Conservation (phyloP, 371 early-diverging fungal species). For the Sanchytrium tribonematis region DNA sequence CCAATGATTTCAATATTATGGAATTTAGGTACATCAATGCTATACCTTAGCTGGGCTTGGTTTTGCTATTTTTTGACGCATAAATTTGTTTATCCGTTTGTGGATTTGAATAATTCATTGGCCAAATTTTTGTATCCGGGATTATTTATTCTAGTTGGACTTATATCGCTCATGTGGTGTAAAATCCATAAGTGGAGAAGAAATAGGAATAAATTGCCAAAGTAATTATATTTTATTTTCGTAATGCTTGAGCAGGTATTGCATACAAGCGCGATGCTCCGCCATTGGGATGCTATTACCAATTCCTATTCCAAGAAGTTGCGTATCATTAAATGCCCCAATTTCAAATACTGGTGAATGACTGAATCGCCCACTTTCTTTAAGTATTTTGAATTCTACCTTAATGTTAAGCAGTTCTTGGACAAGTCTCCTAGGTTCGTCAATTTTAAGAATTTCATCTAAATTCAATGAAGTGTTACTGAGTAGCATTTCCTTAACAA, state of each 20-base stretch:
- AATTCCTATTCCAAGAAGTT: background rate
- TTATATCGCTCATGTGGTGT: background rate
- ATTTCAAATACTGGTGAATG: background rate
- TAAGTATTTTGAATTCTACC: background rate
- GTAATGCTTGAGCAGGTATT: background rate
- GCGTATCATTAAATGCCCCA: background rate
- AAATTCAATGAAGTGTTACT: background rate
- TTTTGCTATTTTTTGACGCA: background rate
- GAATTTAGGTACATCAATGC: background rate
- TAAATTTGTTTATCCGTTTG: background rate
- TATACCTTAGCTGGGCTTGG: background rate
- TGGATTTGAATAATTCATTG: background rate
- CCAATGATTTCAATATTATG: background rate
- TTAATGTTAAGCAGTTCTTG: background rate
- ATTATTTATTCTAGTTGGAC: background rate
- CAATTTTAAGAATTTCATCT: background rate
- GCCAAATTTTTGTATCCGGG: background rate
- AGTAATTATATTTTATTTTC: too few relatives aligned
- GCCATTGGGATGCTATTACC: background rate
- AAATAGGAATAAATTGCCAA: background rate
- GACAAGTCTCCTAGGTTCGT: background rate
- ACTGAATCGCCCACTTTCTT: background rate
- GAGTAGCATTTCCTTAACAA: background rate
- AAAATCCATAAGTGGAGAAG: background rate
- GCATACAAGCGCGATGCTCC: background rate